phyloP scores from a whole-genome alignment of 345 rosid genomes.

The Eucalyptus rudis region DNA sequence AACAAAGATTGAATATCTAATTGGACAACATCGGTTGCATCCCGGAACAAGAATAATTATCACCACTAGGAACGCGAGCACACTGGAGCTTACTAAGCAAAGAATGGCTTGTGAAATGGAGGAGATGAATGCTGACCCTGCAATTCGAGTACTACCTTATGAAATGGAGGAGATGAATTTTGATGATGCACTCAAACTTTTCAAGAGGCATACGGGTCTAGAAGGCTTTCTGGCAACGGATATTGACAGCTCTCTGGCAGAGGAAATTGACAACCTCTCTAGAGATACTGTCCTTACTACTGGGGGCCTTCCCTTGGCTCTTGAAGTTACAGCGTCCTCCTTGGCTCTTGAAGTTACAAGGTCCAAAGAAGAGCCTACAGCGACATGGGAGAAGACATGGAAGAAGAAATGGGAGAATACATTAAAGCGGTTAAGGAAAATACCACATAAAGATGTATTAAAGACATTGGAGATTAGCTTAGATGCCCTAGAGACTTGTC shows the following conservation, averaged over 20 bases:
- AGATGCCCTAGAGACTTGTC: rapidly evolving
- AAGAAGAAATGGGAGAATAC: no score
- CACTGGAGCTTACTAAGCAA: rapidly evolving
- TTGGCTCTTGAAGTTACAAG: no score
- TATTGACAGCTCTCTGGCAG: no score
- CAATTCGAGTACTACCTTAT: rapidly evolving
- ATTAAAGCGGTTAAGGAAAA: rapidly evolving
- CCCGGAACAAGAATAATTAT: no score
- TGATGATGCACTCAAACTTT: no score
- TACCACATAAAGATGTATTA: rapidly evolving
- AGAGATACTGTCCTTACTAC: rapidly evolving
- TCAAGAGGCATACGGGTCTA: rapidly evolving
- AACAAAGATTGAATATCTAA: no score
- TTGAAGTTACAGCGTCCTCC: no score
- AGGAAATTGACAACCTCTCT: rapidly evolving
- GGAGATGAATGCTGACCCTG: rapidly evolving
- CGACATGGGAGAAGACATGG: no score
- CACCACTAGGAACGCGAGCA: rapidly evolving
- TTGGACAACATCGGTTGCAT: rapidly evolving
- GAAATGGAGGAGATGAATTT: rapidly evolving
- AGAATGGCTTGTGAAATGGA: no score
- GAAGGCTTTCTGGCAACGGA: rapidly evolving
- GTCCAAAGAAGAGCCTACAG: rapidly evolving
- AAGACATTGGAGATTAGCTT: rapidly evolving
- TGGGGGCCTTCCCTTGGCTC: no score